Evolutionary conservation across 2,329 filamentous ascomycete species (phyloP).

Genomic region (Alternaria sp.): DNA sequence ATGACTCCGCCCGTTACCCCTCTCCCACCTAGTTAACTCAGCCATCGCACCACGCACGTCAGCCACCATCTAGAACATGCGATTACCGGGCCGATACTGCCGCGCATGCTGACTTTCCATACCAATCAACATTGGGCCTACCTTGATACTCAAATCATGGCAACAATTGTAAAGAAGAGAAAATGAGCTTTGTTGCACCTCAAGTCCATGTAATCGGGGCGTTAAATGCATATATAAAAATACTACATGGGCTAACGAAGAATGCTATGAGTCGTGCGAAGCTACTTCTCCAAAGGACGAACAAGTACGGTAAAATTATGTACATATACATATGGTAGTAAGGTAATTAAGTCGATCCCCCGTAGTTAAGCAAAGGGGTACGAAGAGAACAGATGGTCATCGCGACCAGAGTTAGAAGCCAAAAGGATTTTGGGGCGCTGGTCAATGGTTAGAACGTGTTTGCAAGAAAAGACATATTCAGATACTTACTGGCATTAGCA

Average conservation of each 20-base stretch:
- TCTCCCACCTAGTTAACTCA: background rate
- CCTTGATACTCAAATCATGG: background rate
- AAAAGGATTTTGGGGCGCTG: slow-evolving; percentile 75
- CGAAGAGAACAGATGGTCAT: background rate
- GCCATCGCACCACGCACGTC: slow-evolving; percentile 1
- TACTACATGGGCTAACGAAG: slow-evolving; percentile 1
- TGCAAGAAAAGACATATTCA: background rate
- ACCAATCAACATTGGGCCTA: background rate
- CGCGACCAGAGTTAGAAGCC: slow-evolving; percentile 62
- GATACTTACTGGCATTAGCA: slow-evolving; percentile 91
- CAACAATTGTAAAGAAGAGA: background rate
- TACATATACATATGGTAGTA: slow-evolving; percentile 22
- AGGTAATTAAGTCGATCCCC: slow-evolving; percentile 1
- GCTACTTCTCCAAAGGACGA: background rate
- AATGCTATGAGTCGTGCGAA: slow-evolving; percentile 1
- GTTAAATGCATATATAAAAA: background rate
- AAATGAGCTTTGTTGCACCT: background rate
- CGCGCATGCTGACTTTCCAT: background rate
- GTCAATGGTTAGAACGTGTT: slow-evolving; percentile 43
- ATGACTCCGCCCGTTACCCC: background rate
- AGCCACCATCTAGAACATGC: slow-evolving; percentile 3
- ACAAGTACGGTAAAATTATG: slow-evolving; percentile 13
- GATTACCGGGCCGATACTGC: background rate
- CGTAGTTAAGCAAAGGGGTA: slow-evolving; percentile 3
- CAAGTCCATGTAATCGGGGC: background rate